Percentiles rank a stretch among this genome's conserved stretches.
Conservation (phyloP, 2,329 filamentous ascomycete genomes). For the Curvularia spicifera region DNA sequence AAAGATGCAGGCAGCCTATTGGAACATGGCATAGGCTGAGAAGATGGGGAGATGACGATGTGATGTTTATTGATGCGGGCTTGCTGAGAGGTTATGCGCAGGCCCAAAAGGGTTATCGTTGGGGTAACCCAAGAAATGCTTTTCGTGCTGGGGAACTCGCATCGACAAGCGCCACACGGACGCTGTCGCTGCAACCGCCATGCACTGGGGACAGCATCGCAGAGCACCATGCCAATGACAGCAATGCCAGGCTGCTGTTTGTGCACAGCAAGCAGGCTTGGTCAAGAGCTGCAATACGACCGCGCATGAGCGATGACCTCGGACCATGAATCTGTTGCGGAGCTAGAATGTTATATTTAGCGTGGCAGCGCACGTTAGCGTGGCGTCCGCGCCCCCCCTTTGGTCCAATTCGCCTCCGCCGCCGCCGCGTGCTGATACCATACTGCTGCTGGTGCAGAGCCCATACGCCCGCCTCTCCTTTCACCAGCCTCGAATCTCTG, state of each 20-base stretch:
- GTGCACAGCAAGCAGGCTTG: not conserved
- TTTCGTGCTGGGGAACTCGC: not conserved
- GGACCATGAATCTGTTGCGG: slow-evolving; percentile 14
- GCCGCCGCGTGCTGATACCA: slow-evolving; percentile 1
- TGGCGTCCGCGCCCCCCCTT: slow-evolving; percentile 8
- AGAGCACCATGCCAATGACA: not conserved
- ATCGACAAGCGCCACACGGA: not conserved
- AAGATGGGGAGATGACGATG: slow-evolving; percentile 1
- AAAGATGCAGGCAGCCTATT: not conserved
- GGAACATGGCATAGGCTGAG: not conserved
- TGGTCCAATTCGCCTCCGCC: slow-evolving; percentile 13
- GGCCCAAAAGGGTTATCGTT: not conserved
- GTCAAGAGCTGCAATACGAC: slow-evolving; percentile 1
- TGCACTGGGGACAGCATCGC: not conserved
- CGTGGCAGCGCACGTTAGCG: not conserved
- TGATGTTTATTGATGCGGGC: not conserved
- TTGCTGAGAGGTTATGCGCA: not conserved
- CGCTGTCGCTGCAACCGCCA: not conserved
- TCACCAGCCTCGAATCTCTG: slow-evolving; percentile 19
- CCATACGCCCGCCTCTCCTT: slow-evolving; percentile 16
- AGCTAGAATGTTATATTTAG: slow-evolving; percentile 20
- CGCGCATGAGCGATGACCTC: slow-evolving; percentile 6
- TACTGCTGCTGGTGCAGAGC: slow-evolving; percentile 11
- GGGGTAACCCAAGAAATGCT: not conserved
- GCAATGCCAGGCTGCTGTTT: not conserved